phyloP scores from a whole-genome alignment of 2,329 filamentous ascomycete genomes.

The Fusarium solani-melongenae region DNA sequence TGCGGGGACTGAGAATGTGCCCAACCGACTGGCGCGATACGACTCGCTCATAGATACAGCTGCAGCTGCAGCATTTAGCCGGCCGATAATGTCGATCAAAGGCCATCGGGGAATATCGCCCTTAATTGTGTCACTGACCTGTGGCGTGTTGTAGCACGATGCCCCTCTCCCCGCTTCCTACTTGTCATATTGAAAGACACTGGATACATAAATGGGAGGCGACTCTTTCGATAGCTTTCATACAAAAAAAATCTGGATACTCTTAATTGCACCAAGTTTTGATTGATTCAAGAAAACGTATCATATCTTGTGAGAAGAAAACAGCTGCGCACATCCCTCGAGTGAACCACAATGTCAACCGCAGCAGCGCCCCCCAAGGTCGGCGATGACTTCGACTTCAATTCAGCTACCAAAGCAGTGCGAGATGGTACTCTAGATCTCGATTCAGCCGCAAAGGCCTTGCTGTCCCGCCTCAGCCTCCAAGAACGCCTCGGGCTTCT shows the following conservation, averaged over 20 bases:
- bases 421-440: neutral
- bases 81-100: neutral
- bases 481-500: constrained; percentile 8
- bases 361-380: neutral
- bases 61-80: neutral
- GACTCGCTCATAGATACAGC: neutral
- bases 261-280: neutral
- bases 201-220: neutral
- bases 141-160: neutral
- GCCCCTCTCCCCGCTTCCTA: neutral
- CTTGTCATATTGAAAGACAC: neutral
- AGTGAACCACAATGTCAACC: neutral
- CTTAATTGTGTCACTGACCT: neutral
- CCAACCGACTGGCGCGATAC: neutral
- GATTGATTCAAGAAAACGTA: no score
- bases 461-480: neutral
- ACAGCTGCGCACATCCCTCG: no score
- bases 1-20: neutral
- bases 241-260: rapidly evolving
- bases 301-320: neutral
- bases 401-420: neutral
- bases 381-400: neutral
- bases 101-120: neutral
- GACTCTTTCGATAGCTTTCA: neutral
- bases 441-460: neutral